Conservation (phyloP, 148 eudicot genomes). For the Rhododendron ferrugineum region DNA sequence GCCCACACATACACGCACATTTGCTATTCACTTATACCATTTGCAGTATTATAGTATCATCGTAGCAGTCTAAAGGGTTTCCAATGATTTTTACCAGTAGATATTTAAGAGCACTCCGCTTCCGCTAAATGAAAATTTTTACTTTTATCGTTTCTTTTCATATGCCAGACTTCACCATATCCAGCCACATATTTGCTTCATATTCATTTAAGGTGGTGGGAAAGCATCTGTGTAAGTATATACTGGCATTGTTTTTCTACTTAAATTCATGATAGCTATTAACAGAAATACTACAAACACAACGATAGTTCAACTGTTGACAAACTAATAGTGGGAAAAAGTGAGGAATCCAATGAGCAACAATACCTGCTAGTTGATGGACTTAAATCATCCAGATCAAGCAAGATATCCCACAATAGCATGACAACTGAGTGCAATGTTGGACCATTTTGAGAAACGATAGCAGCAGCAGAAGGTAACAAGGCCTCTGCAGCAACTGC, state of each 20-base stretch:
- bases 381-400: conserved; percentile 95
- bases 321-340: neutral
- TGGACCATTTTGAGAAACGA: conserved; percentile 63
- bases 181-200: conserved; percentile 5
- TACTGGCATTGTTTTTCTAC: neutral
- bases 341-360: neutral
- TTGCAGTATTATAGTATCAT: neutral
- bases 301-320: neutral
- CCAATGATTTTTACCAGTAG: neutral
- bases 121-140: neutral
- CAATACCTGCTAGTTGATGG: conserved; percentile 87
- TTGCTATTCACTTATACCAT: neutral
- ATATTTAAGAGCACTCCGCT: neutral
- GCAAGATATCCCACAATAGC: conserved; percentile 95
- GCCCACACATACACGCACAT: neutral
- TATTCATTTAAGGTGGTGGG: neutral
- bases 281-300: neutral
- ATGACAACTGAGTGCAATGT: conserved; percentile 71
- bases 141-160: neutral
- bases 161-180: neutral
- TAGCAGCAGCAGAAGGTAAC: conserved; percentile 80
- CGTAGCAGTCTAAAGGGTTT: neutral
- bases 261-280: neutral
- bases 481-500: conserved; percentile 99
- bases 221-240: neutral